These are phyloP conservation scores for Penicillium coffeae DNA, from an alignment of 495 filamentous ascomycete species.

Conservation along the genomic window DNA sequence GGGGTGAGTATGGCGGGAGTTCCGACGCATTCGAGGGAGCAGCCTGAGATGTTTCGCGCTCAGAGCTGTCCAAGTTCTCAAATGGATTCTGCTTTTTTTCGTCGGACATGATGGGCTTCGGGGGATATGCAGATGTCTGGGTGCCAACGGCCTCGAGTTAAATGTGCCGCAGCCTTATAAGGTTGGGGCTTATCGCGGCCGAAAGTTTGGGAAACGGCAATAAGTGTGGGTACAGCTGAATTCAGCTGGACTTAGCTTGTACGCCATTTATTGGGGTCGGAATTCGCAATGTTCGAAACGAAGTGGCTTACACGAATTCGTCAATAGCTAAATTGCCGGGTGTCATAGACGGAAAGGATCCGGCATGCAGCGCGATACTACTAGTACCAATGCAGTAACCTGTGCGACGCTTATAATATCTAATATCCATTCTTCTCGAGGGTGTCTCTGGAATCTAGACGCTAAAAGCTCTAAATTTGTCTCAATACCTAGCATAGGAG, in stretches of 20 bases:
- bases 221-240: too few species aligned
- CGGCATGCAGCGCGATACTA: not conserved
- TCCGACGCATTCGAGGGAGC: not conserved
- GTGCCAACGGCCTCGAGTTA: not conserved
- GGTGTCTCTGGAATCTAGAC: too few species aligned
- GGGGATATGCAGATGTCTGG: not conserved
- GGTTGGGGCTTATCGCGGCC: not conserved
- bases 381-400: not conserved
- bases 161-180: not conserved
- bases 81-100: not conserved
- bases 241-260: too few species aligned
- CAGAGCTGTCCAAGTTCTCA: not conserved
- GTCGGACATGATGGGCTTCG: constrained; percentile 3
- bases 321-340: too few species aligned
- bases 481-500: too few species aligned
- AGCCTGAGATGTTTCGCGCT: not conserved
- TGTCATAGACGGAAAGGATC: not conserved
- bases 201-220: too few species aligned
- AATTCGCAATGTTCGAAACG: not conserved
- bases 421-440: too few species aligned
- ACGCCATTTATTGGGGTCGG: too few species aligned
- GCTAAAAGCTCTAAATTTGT: too few species aligned
- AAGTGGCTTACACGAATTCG: not conserved
- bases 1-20: constrained; percentile 4
- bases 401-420: not conserved